phyloP scores from a whole-genome alignment of 148 eudicot species.

The Salicornia ramosissima region DNA sequence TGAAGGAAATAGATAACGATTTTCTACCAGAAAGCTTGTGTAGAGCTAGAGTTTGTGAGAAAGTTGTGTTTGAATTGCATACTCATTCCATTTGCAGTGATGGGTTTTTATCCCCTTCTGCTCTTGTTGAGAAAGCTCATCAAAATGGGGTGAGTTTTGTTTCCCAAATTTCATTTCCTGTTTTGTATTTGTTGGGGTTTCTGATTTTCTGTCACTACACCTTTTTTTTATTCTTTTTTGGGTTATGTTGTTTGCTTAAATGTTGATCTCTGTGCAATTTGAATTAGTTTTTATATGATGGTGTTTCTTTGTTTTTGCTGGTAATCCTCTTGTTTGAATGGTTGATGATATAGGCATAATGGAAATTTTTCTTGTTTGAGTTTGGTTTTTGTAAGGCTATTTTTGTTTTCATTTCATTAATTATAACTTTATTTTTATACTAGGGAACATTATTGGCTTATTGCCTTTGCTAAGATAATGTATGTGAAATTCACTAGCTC shows the following conservation, averaged over 20 bases:
- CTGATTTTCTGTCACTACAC: neutral
- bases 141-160: slow-evolving; percentile 63
- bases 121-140: slow-evolving; percentile 90
- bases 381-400: neutral
- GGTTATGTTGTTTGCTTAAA: neutral
- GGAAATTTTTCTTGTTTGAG: neutral
- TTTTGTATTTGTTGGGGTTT: neutral
- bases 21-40: slow-evolving; percentile 42
- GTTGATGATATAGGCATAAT: neutral
- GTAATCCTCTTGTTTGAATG: neutral
- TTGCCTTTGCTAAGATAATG: neutral
- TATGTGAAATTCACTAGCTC: neutral
- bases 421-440: too few species aligned
- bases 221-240: neutral
- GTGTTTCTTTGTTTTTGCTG: neutral
- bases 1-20: slow-evolving; percentile 35
- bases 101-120: slow-evolving; percentile 88
- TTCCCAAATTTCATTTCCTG: neutral
- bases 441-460: too few species aligned
- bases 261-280: neutral
- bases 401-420: too few species aligned
- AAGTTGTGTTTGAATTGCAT: slow-evolving; percentile 79
- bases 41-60: slow-evolving; percentile 41
- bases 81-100: slow-evolving; percentile 85
- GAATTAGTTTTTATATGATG: neutral